Conservation (phyloP, 352 stramenopile species). For the Globisporangium heterothallicum region DNA sequence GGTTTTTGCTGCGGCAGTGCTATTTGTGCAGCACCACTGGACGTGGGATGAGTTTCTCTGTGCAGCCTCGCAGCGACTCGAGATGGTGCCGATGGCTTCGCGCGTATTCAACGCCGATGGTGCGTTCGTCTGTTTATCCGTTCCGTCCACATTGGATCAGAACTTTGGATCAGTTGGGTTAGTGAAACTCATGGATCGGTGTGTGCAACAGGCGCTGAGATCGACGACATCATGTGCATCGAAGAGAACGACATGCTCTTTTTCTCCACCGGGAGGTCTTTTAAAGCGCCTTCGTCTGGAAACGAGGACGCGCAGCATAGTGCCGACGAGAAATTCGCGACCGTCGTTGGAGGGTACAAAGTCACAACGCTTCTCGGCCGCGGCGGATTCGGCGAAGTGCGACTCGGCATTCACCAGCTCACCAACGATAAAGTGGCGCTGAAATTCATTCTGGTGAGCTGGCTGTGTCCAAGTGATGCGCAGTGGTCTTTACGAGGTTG, state of each 20-base stretch:
- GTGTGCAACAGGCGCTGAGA: slow-evolving; percentile 60
- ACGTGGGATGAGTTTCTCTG: slow-evolving; percentile 84
- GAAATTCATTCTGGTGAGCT: slow-evolving; percentile 74
- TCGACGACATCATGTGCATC: slow-evolving; percentile 89
- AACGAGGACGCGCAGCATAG: slow-evolving; percentile 35
- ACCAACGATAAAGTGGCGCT: slow-evolving; percentile 84
- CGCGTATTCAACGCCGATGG: slow-evolving; percentile 81
- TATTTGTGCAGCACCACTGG: slow-evolving; percentile 85
- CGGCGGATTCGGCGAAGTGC: slow-evolving; percentile 78
- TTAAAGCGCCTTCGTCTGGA: slow-evolving; percentile 58
- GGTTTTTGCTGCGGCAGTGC: slow-evolving; percentile 21
- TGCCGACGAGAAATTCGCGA: slow-evolving; percentile 48
- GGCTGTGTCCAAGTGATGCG: too few relatives aligned
- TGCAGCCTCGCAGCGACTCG: slow-evolving; percentile 69
- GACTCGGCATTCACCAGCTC: slow-evolving; percentile 73
- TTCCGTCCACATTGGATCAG: too few relatives aligned
- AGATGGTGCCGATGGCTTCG: slow-evolving; percentile 80
- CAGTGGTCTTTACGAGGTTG: too few relatives aligned
- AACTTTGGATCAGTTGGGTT: too few relatives aligned
- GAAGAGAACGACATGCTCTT: slow-evolving; percentile 89
- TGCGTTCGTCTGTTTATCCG: slow-evolving; percentile 12
- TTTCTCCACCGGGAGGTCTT: slow-evolving; percentile 75
- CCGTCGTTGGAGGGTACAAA: slow-evolving; percentile 78
- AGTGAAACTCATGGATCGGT: too few relatives aligned
- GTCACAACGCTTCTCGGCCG: slow-evolving; percentile 70